Conservation (phyloP, 2,329 filamentous ascomycete genomes). For the Pseudogymnoascus sp. region DNA sequence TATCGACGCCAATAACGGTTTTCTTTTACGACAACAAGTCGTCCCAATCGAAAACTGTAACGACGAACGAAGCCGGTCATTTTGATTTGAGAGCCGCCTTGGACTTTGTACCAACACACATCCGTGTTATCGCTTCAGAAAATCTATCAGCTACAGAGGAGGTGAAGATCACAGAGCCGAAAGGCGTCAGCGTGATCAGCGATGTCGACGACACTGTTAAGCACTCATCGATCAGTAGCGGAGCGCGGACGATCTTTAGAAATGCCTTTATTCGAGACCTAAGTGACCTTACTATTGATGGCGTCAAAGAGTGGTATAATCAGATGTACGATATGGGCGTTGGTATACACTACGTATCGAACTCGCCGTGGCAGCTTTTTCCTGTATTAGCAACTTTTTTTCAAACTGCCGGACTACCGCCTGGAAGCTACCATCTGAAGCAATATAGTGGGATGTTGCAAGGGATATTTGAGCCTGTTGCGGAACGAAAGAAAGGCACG, state of each 20-base stretch:
- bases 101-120: slow-evolving; percentile 83
- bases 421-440: slow-evolving; percentile 88
- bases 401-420: slow-evolving; percentile 67
- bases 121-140: slow-evolving; percentile 80
- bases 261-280: slow-evolving; percentile 91
- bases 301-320: slow-evolving; percentile 84
- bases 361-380: slow-evolving; percentile 96
- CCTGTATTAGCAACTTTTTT: slow-evolving; percentile 84
- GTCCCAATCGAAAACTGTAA: slow-evolving; percentile 75
- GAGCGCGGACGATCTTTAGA: slow-evolving; percentile 88
- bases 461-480: slow-evolving; percentile 94
- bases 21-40: slow-evolving; percentile 88
- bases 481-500: slow-evolving; percentile 84
- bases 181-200: slow-evolving; percentile 85
- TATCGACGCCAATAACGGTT: slow-evolving; percentile 70
- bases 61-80: slow-evolving; percentile 82
- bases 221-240: slow-evolving; percentile 78
- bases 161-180: slow-evolving; percentile 65
- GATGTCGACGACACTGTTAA: slow-evolving; percentile 98
- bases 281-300: slow-evolving; percentile 70
- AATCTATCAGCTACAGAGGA: slow-evolving; percentile 72
- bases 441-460: slow-evolving; percentile 96
- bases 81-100: slow-evolving; percentile 73
- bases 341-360: slow-evolving; percentile 94
- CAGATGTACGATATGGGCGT: slow-evolving; percentile 71